Base-by-base conservation (phyloP, 306 rosid genomes). In the Vigna mungo region DNA sequence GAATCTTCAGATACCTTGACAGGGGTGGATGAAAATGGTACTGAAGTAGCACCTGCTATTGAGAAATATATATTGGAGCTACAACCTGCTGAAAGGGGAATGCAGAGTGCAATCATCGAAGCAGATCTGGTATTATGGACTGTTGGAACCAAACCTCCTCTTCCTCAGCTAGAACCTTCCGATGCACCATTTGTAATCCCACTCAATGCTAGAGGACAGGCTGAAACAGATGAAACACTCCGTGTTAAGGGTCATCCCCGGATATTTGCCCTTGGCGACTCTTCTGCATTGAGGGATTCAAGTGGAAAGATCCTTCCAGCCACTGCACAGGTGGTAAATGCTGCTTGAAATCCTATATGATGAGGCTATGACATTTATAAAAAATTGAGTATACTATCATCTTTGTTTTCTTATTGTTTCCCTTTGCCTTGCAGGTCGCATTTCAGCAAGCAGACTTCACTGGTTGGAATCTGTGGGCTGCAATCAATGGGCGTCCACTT, bases 381-480 rank as follows among this genome's bases (percentile, higher is more conserved):
- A 39, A 27, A 23, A 41, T 66, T 58, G 27, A 59, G 74, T 36
- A 34, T 70, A 61, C 9, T 30, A 47, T 51, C 59, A 60, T 72
- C 36, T 55, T 72, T 62, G 20, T 69, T 73, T 82, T 76, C 32
- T 72, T 21, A 25, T 51, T 76, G 80, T 76, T 78, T 69, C n/a
- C 49, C 43, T 77, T 79, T 72, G 30, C 71, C 34, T 75, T 44
- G 62, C 81, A 92, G 93, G 98, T 95, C 81, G 97, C 98, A 21
- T 92, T 94, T 87, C 98, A 94, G 87, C 97, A 94, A 82, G 98
- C 98, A 1, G 98, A 92, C 84, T 94, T 94, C 78, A 79, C 95
- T 73, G 98, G 97, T 75, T 94, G 97, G 98, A 94, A 94, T 87
- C 87, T 92, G 60, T 94, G 97, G 98, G 98, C 97, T 83, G 96